phyloP scores from a whole-genome alignment of 768 basidiomycete species.

The Podaxis mareebaensis region DNA sequence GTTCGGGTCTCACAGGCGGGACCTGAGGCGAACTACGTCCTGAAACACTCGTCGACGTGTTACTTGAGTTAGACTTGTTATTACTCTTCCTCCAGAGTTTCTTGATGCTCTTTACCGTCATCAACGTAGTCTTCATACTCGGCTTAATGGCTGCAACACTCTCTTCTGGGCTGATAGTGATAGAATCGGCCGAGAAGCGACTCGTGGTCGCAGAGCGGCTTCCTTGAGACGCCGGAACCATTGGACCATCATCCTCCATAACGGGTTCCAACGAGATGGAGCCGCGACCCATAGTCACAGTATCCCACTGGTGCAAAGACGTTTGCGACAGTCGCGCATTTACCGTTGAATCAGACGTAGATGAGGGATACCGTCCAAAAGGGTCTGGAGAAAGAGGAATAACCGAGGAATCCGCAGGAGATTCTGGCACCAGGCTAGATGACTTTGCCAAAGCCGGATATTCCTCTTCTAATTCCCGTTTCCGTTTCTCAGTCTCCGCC shows the following conservation, averaged over 20 bases:
- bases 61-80: conserved; percentile 41
- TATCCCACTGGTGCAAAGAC: conserved; percentile 44
- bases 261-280: conserved; percentile 16
- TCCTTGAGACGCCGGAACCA: conserved; percentile 15
- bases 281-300: conserved; percentile 24
- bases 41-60: conserved; percentile 23
- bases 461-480: conserved; percentile 53
- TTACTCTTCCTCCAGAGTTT: conserved; percentile 80
- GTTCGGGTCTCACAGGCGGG: conserved; percentile 37
- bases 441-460: conserved; percentile 44
- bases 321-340: conserved; percentile 28
- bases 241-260: conserved; percentile 16
- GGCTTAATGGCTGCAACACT: conserved; percentile 31
- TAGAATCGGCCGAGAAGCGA: conserved; percentile 79
- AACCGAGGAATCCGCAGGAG: conserved; percentile 50
- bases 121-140: conserved; percentile 54
- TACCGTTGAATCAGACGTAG: conserved; percentile 33
- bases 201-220: conserved; percentile 43
- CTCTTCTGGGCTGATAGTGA: conserved; percentile 35
- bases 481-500: conserved; percentile 48
- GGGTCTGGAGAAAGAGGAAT: conserved; percentile 87
- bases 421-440: conserved; percentile 25
- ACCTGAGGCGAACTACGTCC: conserved; percentile 35
- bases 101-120: conserved; percentile 73
- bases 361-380: conserved; percentile 67